Conservation (phyloP, 2,329 filamentous ascomycete genomes). For the Amesomyces nigricolor region DNA sequence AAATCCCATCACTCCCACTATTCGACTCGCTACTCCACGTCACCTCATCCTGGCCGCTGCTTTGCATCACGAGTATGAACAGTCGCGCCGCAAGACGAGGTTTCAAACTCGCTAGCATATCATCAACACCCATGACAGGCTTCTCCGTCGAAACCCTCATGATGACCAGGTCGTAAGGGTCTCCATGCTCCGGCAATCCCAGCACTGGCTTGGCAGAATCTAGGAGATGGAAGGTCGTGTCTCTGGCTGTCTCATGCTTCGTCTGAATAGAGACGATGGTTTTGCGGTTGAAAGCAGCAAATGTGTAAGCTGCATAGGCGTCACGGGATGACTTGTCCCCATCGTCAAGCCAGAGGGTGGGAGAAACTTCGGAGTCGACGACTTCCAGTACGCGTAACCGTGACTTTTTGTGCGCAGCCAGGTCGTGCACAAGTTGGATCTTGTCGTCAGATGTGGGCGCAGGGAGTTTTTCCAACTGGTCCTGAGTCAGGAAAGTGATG, state of each 20-base stretch:
- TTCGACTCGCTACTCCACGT: no score
- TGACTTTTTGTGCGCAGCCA: constrained; percentile 34
- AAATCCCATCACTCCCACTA: no score
- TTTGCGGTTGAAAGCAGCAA: constrained; percentile 9
- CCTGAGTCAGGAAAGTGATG: constrained; percentile 18
- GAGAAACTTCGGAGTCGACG: constrained; percentile 22
- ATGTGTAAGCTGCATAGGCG: constrained; percentile 17
- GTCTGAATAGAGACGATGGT: constrained; percentile 8
- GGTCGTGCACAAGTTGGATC: constrained; percentile 27
- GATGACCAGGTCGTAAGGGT: constrained; percentile 6
- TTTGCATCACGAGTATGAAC: no score
- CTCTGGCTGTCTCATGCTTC: not conserved
- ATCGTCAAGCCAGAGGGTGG: constrained; percentile 27
- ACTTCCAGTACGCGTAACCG: constrained; percentile 32
- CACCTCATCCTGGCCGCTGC: no score
- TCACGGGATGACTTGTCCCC: constrained; percentile 6
- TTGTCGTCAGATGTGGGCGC: not conserved
- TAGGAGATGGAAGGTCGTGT: constrained; percentile 10
- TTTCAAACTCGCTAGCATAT: no score
- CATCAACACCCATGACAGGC: no score
- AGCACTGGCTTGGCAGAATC: not conserved
- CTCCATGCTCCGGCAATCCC: not conserved
- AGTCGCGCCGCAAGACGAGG: no score
- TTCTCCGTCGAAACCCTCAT: no score
- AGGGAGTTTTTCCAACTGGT: constrained; percentile 2